Percentiles rank a stretch among this genome's conserved stretches.
phyloP scores from a whole-genome alignment of 805 yeast species.

The Saccharomyces mikatae region DNA sequence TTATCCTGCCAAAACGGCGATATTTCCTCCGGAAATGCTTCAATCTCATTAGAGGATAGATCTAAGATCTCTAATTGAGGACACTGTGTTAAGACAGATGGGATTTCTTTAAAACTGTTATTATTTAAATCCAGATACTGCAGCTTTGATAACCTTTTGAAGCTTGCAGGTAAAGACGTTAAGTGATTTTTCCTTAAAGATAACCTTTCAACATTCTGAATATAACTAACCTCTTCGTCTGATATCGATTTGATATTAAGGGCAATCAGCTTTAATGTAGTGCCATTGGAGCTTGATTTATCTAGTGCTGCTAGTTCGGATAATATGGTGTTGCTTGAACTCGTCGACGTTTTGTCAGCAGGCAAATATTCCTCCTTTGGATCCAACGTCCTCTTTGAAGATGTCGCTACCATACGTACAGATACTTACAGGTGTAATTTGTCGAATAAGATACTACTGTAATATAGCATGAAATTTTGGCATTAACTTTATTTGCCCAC shows the following conservation, averaged over 20 bases:
- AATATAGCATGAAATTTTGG: not conserved
- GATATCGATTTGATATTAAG: constrained; percentile 35
- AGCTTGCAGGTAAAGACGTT: constrained; percentile 39
- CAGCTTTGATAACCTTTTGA: constrained; percentile 38
- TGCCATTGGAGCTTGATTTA: not conserved
- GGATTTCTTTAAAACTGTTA: constrained; percentile 49
- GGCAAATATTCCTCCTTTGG: not conserved
- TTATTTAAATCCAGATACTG: constrained; percentile 59
- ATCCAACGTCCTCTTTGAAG: not conserved
- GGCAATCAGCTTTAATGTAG: constrained; percentile 34
- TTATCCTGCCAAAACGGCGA: constrained; percentile 33
- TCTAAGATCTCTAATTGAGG: constrained; percentile 55
- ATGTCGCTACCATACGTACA: not conserved
- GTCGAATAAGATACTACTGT: not conserved
- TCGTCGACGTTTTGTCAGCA: not conserved
- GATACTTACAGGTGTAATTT: not conserved
- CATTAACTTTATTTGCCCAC: not conserved
- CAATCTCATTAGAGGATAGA: constrained; percentile 48
- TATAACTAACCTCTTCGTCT: constrained; percentile 31
- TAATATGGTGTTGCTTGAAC: not conserved
- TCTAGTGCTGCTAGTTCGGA: not conserved
- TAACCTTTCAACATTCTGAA: constrained; percentile 40
- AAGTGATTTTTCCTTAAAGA: constrained; percentile 48
- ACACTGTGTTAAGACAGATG: constrained; percentile 35
- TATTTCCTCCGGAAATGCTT: constrained; percentile 39